Evolutionary conservation across 768 basidiomycete genomes (phyloP), one percentile per base, ranked within the genome.

Genomic region (Leccinellum rugosiceps): DNA sequence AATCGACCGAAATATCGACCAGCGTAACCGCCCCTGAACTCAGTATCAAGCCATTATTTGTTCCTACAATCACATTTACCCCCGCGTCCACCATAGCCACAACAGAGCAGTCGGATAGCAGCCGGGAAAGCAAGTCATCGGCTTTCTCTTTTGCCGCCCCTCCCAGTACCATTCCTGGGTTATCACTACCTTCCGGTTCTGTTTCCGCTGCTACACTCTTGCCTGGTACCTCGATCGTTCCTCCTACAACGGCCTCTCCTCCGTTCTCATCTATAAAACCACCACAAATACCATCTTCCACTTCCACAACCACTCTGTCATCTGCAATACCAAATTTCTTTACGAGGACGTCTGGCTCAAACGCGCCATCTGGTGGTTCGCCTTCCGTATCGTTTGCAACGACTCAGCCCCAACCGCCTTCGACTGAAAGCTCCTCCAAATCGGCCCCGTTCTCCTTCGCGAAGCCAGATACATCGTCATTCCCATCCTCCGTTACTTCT

Each of bases 271-370:
- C 70, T 31, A 19, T 44, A 13, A 68, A 55, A 53, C 62, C 60
- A 34, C 35, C 26, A 4, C 65, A 61, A 50, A 55, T 43, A 19
- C 45, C 60, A 17, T 28, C 45, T 50, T 32, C 60, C 14, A 47
- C 59, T 2, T 25, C 59, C 34, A 21, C 52, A 34, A 21, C 50
- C 11, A 1, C 51, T n/a, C 17, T 58, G 23, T 54, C 62, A 51
- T 50, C 62, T 7, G 31, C 62, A 19, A 50, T 67, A 23, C 66
- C 74, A 28, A 72, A 69, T 55, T 70, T 73, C 58, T 72, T 75
- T 41, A 59, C 59, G 25, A 74, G 77, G 53, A 70, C 68, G 26
- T 25, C 54, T 31, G 31, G 59, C 64, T 56, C 44, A 25, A 17
- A 58, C 38, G 26, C 41, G 6, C 31, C 57, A 19, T 28, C 61